phyloP scores from a whole-genome alignment of 495 filamentous ascomycete species.

The Neurospora africana region DNA sequence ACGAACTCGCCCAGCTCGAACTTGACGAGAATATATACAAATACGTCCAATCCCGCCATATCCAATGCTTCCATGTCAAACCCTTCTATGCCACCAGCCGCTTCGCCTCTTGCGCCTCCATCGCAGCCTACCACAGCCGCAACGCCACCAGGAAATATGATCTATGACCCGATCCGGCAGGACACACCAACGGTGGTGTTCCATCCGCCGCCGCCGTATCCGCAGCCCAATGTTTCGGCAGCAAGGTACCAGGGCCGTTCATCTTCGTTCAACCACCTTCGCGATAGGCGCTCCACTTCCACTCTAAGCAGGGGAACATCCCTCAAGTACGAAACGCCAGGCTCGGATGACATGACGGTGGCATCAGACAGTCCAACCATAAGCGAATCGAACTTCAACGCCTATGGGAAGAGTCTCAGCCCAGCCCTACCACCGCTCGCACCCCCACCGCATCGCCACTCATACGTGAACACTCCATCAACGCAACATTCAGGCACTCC shows the following conservation, averaged over 20 bases:
- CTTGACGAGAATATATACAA: background rate
- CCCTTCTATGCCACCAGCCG: background rate
- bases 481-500: background rate
- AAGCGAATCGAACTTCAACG: constrained; percentile 1
- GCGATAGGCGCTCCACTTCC: background rate
- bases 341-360: constrained; percentile 18
- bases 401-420: background rate
- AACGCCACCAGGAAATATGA: constrained; percentile 40
- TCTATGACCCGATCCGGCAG: constrained; percentile 42
- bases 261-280: constrained; percentile 10
- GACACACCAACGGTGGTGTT: constrained; percentile 31
- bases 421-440: background rate
- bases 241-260: constrained; percentile 27
- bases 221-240: constrained; percentile 35
- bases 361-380: background rate
- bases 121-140: constrained; percentile 17
- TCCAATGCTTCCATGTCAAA: background rate
- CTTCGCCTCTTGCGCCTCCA: constrained; percentile 11
- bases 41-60: background rate
- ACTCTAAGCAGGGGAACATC: constrained; percentile 2
- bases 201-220: constrained; percentile 31
- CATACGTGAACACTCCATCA: background rate
- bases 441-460: background rate
- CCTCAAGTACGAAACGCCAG: constrained; percentile 26
- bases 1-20: background rate